Base-by-base conservation (phyloP, 1,284 basidiomycete genomes). In the Golubevia pallescens region DNA sequence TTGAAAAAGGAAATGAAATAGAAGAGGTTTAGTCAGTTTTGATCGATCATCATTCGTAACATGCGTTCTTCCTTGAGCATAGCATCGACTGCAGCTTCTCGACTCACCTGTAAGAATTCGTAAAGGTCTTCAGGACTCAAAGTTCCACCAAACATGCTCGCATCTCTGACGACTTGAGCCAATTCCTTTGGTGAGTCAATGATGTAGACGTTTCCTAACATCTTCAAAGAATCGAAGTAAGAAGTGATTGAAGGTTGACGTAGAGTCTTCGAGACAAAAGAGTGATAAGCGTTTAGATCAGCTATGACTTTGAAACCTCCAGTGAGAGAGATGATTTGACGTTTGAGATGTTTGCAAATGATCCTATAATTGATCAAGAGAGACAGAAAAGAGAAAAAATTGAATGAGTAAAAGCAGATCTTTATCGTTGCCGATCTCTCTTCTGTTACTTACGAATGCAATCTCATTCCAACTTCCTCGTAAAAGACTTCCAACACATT, bases 401-500 rank as follows among this genome's bases (percentile, higher is more conserved):
- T 1, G 2, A 62, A 58, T 14, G 24, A 58, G 21, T 32, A 32
- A 23, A 55, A 34, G 28, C 13, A n/a, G 7, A n/a, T n/a, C n/a
- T n/a, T n/a, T n/a, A n/a, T n/a, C n/a, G n/a, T n/a, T n/a, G n/a
- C n/a, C n/a, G n/a, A n/a, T n/a, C n/a, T n/a, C n/a, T n/a, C n/a
- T 28, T 21, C 54, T 2, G 7, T 7, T 4, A 87, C 89, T 78
- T 67, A 97, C 95, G 90, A 91, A 79, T 97, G 93, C 19, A 99
- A 86, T 23, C 97, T 90, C 67, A 97, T 91, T 0, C 95, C 95
- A 57, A 99, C 92, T 86, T 99, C 96, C 86, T 96, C 93, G 84
- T 98, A 94, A 86, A 99, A 98, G 1, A 99, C 95, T 77, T 98
- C 96, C 20, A 99, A 87, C 1, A 99, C 94, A 72, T 97, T 95